Evolutionary conservation across 257 asterid species (phyloP).

Genomic region (Solanum chaucha): DNA sequence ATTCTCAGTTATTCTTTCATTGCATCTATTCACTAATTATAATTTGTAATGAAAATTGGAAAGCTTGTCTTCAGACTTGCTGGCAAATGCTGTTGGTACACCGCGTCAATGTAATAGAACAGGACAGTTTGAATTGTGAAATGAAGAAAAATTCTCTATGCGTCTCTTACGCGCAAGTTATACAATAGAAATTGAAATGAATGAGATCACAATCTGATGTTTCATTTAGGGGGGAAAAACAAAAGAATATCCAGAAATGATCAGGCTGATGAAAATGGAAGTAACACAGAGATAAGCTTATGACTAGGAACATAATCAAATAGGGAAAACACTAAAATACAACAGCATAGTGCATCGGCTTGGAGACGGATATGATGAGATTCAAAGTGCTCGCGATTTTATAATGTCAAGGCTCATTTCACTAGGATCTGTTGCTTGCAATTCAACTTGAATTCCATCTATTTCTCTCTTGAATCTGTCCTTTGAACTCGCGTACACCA

Average conservation of each 20-base stretch:
- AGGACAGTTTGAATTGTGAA: background rate
- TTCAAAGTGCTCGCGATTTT: background rate
- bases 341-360: background rate
- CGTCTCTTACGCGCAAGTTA: background rate
- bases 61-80: background rate
- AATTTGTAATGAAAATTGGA: background rate
- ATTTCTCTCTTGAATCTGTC: background rate
- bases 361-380: background rate
- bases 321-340: background rate
- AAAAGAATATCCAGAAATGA: background rate
- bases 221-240: background rate
- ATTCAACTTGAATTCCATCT: background rate
- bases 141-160: background rate
- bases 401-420: background rate
- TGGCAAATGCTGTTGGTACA: background rate
- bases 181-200: background rate
- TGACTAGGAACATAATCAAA: background rate
- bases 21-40: background rate
- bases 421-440: background rate
- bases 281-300: background rate
- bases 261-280: background rate
- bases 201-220: background rate
- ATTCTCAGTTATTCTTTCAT: background rate
- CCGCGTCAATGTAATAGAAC: background rate
- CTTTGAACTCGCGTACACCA: background rate